phyloP scores from a whole-genome alignment of 2,329 filamentous ascomycete species.

The Curvularia hawaiiensis region DNA sequence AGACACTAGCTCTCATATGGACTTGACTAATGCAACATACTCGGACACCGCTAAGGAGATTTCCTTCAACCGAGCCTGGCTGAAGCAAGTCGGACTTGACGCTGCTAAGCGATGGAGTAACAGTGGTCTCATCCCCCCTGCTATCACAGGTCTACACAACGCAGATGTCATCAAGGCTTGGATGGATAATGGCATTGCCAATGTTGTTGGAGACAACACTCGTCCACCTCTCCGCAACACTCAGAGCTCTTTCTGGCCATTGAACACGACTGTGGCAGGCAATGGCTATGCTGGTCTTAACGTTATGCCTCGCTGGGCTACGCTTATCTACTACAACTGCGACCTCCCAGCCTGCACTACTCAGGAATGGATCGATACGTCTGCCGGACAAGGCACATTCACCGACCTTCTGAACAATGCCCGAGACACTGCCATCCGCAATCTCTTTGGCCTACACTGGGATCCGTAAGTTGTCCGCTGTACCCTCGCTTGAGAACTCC shows the following conservation, averaged over 20 bases:
- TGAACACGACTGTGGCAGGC: slow-evolving; percentile 55
- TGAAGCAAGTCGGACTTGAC: slow-evolving; percentile 59
- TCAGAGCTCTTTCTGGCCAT: slow-evolving; percentile 60
- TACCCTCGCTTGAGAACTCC: neutral
- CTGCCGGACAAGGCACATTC: slow-evolving; percentile 60
- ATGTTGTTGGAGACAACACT: slow-evolving; percentile 69
- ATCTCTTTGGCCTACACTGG: slow-evolving; percentile 61
- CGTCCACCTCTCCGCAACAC: slow-evolving; percentile 59
- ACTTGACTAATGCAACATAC: slow-evolving; percentile 66
- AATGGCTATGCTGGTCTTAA: slow-evolving; percentile 63
- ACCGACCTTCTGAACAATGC: slow-evolving; percentile 58
- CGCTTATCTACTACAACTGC: slow-evolving; percentile 69
- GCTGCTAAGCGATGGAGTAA: slow-evolving; percentile 55
- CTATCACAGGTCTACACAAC: slow-evolving; percentile 68
- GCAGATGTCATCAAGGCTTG: slow-evolving; percentile 66
- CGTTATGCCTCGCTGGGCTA: slow-evolving; percentile 65
- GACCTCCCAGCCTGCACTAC: slow-evolving; percentile 61
- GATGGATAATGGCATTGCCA: slow-evolving; percentile 63
- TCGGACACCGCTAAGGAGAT: slow-evolving; percentile 63
- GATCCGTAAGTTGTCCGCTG: slow-evolving; percentile 47
- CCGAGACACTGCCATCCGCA: slow-evolving; percentile 59
- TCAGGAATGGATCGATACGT: slow-evolving; percentile 66
- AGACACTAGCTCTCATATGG: slow-evolving; percentile 55
- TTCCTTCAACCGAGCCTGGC: slow-evolving; percentile 64
- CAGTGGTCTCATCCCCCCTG: slow-evolving; percentile 65